phyloP scores from a whole-genome alignment of 176 grass and related monocot genomes.

The Triticum turgidum region DNA sequence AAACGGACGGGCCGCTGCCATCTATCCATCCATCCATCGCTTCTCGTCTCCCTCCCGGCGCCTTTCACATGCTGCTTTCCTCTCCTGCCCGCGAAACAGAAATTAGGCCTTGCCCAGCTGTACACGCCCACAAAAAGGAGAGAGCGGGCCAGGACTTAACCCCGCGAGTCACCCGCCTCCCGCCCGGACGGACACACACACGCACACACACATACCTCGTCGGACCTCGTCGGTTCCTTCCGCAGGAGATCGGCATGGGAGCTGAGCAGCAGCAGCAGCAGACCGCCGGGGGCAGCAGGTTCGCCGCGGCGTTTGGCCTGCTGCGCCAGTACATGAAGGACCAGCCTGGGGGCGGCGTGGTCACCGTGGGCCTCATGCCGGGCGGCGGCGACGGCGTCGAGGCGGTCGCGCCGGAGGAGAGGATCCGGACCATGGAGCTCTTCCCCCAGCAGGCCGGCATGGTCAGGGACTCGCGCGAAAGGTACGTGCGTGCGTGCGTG shows the following conservation, averaged over 20 bases:
- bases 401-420: neutral
- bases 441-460: conserved; percentile 48
- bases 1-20: too few relatives aligned
- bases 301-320: conserved; percentile 57
- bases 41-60: too few relatives aligned
- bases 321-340: conserved; percentile 73
- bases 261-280: neutral
- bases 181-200: neutral
- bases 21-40: too few relatives aligned
- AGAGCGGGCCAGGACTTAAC: neutral
- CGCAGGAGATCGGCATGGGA: conserved; percentile 15
- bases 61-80: neutral
- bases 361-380: conserved; percentile 46
- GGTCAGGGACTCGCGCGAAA: conserved; percentile 14
- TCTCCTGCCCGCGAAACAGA: neutral
- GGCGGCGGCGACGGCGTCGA: conserved; percentile 14
- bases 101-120: neutral
- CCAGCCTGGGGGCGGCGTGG: conserved; percentile 10
- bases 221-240: neutral
- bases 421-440: conserved; percentile 43
- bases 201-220: neutral
- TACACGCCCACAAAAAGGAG: neutral
- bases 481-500: neutral
- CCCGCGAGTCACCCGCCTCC: neutral
- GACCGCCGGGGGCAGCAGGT: conserved; percentile 37